phyloP scores from a whole-genome alignment of 176 grass and related monocot species.

The Sorghum bicolor region Sorghum_bicolor_NCBIv3 NC_012870.2:24711001-24711500 shows the following conservation, averaged over 20 bases:
- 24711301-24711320: background rate
- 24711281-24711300: background rate
- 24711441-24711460: background rate
- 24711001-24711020: background rate
- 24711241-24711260: background rate
- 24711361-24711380: background rate
- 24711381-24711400: background rate
- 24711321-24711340: background rate
- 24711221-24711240: background rate
- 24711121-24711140: background rate
- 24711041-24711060: background rate
- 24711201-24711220: background rate
- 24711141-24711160: background rate
- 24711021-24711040: background rate
- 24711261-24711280: background rate
- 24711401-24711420: background rate
- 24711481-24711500: background rate
- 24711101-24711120: background rate
- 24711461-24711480: background rate
- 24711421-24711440: background rate
- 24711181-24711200: background rate
- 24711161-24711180: background rate
- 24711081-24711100: background rate
- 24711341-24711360: background rate
- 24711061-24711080: slow-evolving; percentile 11